Percentiles rank a stretch among this genome's conserved stretches.
These are phyloP conservation scores for Podospora comata DNA, from an alignment of 495 filamentous ascomycete genomes.

Conservation along the genomic window DNA sequence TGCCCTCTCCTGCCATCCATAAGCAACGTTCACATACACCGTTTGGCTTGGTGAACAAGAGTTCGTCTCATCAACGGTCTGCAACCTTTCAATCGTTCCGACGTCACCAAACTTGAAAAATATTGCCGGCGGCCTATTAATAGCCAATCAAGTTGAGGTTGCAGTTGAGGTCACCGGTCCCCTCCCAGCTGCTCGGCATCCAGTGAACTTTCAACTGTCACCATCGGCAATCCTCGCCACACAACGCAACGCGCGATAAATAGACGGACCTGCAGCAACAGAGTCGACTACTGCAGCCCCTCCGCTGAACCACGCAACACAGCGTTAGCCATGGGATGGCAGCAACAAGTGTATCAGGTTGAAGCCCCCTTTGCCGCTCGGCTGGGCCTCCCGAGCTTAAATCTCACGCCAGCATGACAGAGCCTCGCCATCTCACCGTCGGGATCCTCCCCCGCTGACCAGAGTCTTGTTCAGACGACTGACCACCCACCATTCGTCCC, in stretches of 20 bases:
- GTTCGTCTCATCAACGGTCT: neutral
- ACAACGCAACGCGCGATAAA: neutral
- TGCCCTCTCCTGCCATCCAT: neutral
- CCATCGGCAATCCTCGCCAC: neutral
- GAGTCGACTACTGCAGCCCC: no score
- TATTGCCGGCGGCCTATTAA: neutral
- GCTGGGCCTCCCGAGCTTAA: constrained; percentile 5
- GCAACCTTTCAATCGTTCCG: neutral
- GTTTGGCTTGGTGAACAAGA: neutral
- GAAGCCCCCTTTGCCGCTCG: neutral
- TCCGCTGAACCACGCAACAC: neutral
- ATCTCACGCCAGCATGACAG: constrained; percentile 7
- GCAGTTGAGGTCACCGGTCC: no score
- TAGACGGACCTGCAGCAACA: neutral
- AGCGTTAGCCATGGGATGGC: neutral
- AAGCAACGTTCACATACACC: neutral
- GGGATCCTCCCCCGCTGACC: neutral
- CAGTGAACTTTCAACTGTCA: neutral
- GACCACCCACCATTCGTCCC: neutral
- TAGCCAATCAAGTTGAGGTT: no score
- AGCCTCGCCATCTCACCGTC: neutral
- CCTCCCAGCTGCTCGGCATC: neutral
- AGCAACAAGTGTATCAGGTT: neutral
- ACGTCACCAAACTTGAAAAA: neutral
- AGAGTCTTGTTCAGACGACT: neutral